Percentiles rank a stretch among this genome's conserved stretches.
These are phyloP conservation scores for Protomyces pachydermus DNA, from an alignment of 1,139 yeast species.

Conservation along the genomic window DNA sequence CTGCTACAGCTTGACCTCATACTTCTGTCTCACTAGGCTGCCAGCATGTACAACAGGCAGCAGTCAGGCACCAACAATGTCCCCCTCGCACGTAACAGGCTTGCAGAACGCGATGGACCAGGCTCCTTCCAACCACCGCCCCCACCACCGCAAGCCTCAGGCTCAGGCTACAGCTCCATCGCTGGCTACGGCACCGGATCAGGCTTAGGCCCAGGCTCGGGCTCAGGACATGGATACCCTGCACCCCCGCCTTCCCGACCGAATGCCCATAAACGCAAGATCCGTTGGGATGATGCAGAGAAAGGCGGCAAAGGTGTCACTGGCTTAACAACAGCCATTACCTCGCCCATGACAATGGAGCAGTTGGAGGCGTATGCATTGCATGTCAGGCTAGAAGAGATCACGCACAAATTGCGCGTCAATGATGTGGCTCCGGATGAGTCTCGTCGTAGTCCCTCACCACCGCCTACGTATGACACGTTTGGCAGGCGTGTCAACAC, in stretches of 20 bases:
- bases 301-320: conserved; percentile 37
- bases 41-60: conserved; percentile 4
- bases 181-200: conserved; percentile 4
- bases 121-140: conserved; percentile 31
- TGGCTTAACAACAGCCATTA: conserved; percentile 44
- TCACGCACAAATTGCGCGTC: conserved; percentile 54
- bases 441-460: conserved; percentile 62
- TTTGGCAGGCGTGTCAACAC: conserved; percentile 82
- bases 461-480: conserved; percentile 85
- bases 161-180: not conserved
- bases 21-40: not conserved
- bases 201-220: not conserved
- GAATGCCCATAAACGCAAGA: conserved; percentile 20
- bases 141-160: conserved; percentile 29
- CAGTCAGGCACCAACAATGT: conserved; percentile 36
- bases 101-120: conserved; percentile 24
- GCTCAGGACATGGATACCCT: not conserved
- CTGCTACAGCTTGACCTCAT: too few relatives aligned
- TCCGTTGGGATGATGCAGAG: conserved; percentile 40
- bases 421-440: conserved; percentile 45
- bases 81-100: conserved; percentile 36
- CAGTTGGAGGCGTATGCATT: conserved; percentile 79
- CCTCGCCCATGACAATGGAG: conserved; percentile 67
- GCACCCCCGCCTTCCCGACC: conserved; percentile 27
- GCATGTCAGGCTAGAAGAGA: conserved; percentile 72